A percentile compares a stretch with the other conserved stretches of the same genome.
Evolutionary conservation across 2,329 filamentous ascomycete species (phyloP).

Genomic region (Coniochaeta sp.): DNA sequence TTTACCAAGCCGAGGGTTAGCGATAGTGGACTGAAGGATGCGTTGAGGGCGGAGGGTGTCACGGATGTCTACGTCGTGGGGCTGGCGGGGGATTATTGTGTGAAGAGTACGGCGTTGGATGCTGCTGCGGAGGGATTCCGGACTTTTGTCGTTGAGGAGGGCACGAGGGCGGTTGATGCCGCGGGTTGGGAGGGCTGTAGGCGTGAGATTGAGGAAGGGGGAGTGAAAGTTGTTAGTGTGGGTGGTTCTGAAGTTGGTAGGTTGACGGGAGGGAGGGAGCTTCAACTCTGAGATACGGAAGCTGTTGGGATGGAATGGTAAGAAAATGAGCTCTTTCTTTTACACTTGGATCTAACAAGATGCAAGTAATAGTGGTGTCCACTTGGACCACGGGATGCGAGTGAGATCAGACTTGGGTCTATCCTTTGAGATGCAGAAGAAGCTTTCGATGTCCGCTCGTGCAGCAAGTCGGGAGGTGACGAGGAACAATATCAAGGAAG

Average conservation of each 20-base stretch:
- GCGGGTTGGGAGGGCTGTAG: slow-evolving; percentile 48
- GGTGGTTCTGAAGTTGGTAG: slow-evolving; percentile 48
- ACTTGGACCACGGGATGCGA: too few species aligned
- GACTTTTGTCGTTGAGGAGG: slow-evolving; percentile 73
- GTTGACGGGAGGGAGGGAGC: slow-evolving; percentile 21
- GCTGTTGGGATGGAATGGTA: too few species aligned
- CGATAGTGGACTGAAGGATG: slow-evolving; percentile 54
- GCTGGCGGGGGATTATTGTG: slow-evolving; percentile 84
- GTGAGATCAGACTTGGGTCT: too few species aligned
- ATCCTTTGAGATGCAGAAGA: background rate
- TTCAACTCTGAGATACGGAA: background rate
- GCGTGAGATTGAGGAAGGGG: slow-evolving; percentile 45
- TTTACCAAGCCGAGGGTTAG: slow-evolving; percentile 55
- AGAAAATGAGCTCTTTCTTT: too few species aligned
- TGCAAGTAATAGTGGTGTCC: too few species aligned
- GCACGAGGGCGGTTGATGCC: slow-evolving; percentile 64
- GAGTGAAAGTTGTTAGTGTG: slow-evolving; percentile 55
- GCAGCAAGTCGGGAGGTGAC: background rate
- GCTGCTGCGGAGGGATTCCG: slow-evolving; percentile 67
- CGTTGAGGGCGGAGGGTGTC: slow-evolving; percentile 49
- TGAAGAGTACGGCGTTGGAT: slow-evolving; percentile 74
- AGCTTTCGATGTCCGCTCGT: background rate
- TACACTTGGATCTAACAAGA: too few species aligned
- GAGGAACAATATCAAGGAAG: background rate
- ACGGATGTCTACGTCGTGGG: slow-evolving; percentile 83